Base-by-base conservation (phyloP, 371 early-diverging fungal species). In the Apophysomyces trapeziformis region DNA sequence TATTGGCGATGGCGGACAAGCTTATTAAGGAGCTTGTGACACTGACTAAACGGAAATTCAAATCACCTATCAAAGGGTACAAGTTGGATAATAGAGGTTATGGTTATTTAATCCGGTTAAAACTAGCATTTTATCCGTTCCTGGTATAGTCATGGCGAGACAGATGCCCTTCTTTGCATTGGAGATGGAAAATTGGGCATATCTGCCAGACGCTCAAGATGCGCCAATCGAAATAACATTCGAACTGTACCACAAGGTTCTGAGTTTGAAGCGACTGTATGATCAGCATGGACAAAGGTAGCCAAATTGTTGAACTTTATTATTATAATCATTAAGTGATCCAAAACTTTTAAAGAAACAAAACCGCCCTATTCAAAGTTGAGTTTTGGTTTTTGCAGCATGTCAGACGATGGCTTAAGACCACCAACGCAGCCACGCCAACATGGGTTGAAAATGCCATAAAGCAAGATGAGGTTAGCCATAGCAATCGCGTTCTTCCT, bases 321-420 rank as follows among this genome's bases (percentile, higher is more conserved):
- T 16, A 8, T 54, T 36, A 14, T 36, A 2, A 0, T 56, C 7
- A 43, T 35, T 26, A 36, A 39, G 56, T 11, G 21, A 37, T 58
- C 56, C 32, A 2, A 26, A 26, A 14, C 32, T 7, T 35, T 39
- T 32, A 37, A 61, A 71, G 71, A 7, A 54, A 58, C 54, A 66
- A 68, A 58, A 61, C 59, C 21, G 70, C 74, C 44, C 14, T 82
- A 13, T 80, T 87, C 36, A 80, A 82, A 18, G 76, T 84, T 16
- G 84, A 83, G 32, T 76, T 73, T 5, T 87, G 87, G 87, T 87
- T 87, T 63, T 66, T 75, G 38, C 76, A 77, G 5, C 80, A 85
- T 60, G 84, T 87, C 0, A 74, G 72, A 35, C 79, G 82, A 46
- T 86, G 84, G 75, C 39, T 87, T 9, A 75, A 73, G 9, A 74